Base-by-base conservation (phyloP, 441 rosid genomes). In the Erodium chrysanthum region DNA sequence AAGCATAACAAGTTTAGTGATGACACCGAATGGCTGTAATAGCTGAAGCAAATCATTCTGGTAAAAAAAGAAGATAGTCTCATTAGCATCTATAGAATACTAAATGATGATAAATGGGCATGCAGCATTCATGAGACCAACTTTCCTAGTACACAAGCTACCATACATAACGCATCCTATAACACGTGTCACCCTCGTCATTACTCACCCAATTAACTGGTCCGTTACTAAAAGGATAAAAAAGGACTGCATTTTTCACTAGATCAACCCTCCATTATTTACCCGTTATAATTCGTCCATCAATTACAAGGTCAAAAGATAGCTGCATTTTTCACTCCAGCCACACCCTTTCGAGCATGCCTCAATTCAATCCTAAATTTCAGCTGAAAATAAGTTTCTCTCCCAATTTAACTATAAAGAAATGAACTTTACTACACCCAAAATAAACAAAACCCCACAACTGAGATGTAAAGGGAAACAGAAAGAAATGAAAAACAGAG, bases 21-120 rank as follows among this genome's bases (percentile, higher is more conserved):
- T 89, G 61, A 85, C 96, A 29, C 99, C 99, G 83, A 91, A 94
- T 35, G 96, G 99, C 81, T 94, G 97, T 74, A 94, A 91, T 71
- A 94, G 88, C 86, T 89, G 96, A 72, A 94, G 96, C 82, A 94
- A 80, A 78, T 94, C 99, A 78, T 91, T 90, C 99, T 95, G 86
- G 15, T 12, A 52, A 56, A 42, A 69, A 35, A 35, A 2, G 33
- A 68, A 75, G 20, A 67, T 48, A 37, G 29, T 56, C 61, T 22
- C 10, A 68, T 78, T 21, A 74, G 68, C 58, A 40, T 68, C 68
- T 8, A 64, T 17, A 50, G 7, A 46, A 7, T 65, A 3, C 25
- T 17, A 48, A 42, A 18, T 3, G 6, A 33, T 0, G 27, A 17
- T 20, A 64, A 27, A 44, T 15, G 22, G 9, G 40, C 59, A 5